phyloP scores from a whole-genome alignment of 2,329 filamentous ascomycete species.

The Fusarium transvaalense region DNA sequence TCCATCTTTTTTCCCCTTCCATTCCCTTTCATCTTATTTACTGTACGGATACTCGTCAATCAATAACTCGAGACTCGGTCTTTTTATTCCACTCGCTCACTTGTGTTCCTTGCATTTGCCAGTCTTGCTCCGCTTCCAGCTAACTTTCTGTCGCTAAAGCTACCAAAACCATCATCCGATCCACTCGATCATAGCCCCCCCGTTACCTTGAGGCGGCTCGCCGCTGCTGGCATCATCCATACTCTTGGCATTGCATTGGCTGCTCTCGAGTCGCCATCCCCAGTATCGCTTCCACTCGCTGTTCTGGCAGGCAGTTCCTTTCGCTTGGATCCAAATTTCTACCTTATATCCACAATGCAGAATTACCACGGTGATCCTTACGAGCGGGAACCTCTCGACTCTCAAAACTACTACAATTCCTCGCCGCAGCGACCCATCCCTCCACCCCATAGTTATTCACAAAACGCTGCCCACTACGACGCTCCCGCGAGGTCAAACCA shows the following conservation, averaged over 20 bases:
- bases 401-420: slow-evolving; percentile 43
- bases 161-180: slow-evolving; percentile 22
- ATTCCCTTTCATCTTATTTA: slow-evolving; percentile 20
- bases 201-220: slow-evolving; percentile 37
- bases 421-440: slow-evolving; percentile 40
- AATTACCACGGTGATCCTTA: slow-evolving; percentile 51
- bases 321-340: slow-evolving; percentile 28
- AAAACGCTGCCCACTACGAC: slow-evolving; percentile 48
- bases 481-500: slow-evolving; percentile 39
- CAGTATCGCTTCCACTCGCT: slow-evolving; percentile 14
- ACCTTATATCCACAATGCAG: slow-evolving; percentile 49
- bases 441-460: slow-evolving; percentile 44
- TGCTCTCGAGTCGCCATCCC: slow-evolving; percentile 20
- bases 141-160: slow-evolving; percentile 26
- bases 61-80: slow-evolving; percentile 29
- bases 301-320: slow-evolving; percentile 14
- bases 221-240: slow-evolving; percentile 42
- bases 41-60: slow-evolving; percentile 15
- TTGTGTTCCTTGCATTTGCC: slow-evolving; percentile 33
- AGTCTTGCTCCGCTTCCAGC: slow-evolving; percentile 20
- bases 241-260: slow-evolving; percentile 28
- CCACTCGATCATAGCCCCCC: slow-evolving; percentile 8
- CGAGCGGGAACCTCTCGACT: slow-evolving; percentile 55
- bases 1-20: slow-evolving; percentile 21
- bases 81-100: slow-evolving; percentile 33